Evolutionary conservation across 352 stramenopile genomes (phyloP).

Genomic region (Globisporangium radiosum): DNA sequence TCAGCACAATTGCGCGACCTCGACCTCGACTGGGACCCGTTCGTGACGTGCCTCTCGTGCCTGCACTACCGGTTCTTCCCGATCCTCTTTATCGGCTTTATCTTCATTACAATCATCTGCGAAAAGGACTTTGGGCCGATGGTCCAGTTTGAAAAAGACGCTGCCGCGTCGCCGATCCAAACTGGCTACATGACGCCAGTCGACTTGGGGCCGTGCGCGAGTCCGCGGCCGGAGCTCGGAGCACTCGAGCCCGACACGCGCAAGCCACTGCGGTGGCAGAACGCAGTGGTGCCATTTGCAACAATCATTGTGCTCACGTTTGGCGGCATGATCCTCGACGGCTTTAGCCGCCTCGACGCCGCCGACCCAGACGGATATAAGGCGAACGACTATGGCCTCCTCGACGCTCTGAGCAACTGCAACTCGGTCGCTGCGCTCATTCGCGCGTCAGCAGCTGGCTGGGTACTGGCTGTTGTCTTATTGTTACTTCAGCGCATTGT

Average conservation of each 20-base stretch:
- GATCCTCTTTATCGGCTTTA: slow-evolving; percentile 84
- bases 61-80: slow-evolving; percentile 86
- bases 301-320: slow-evolving; percentile 82
- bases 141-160: slow-evolving; percentile 82
- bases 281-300: slow-evolving; percentile 80
- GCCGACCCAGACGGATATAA: slow-evolving; percentile 26
- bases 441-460: slow-evolving; percentile 66
- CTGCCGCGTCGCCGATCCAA: slow-evolving; percentile 60
- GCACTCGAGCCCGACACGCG: slow-evolving; percentile 59
- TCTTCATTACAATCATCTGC: slow-evolving; percentile 88
- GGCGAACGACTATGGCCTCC: slow-evolving; percentile 27
- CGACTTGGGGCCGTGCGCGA: slow-evolving; percentile 60
- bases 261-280: slow-evolving; percentile 78
- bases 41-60: slow-evolving; percentile 80
- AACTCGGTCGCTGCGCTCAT: slow-evolving; percentile 76
- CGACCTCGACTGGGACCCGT: slow-evolving; percentile 82
- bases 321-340: slow-evolving; percentile 84
- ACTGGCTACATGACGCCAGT: slow-evolving; percentile 57
- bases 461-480: slow-evolving; percentile 63
- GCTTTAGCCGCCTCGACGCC: slow-evolving; percentile 42
- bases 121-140: slow-evolving; percentile 86
- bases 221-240: slow-evolving; percentile 53
- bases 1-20: slow-evolving; percentile 68
- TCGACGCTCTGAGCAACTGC: slow-evolving; percentile 75
- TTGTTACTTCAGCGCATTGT: slow-evolving; percentile 82